phyloP scores from a whole-genome alignment of 768 basidiomycete genomes.

The Infundibulicybe gibba region DNA sequence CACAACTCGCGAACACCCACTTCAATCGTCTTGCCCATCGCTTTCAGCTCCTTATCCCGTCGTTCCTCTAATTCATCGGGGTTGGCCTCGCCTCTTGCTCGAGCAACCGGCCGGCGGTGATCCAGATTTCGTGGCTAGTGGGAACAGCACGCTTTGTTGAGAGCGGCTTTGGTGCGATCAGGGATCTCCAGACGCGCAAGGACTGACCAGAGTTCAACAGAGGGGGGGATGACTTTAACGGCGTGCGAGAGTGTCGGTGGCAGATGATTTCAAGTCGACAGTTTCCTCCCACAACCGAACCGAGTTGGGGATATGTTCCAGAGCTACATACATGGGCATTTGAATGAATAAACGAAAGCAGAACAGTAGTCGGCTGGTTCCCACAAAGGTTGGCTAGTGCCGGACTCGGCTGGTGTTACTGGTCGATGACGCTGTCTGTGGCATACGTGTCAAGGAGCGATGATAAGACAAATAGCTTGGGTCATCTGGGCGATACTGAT shows the following conservation, averaged over 20 bases:
- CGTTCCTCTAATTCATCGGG: slow-evolving; percentile 42
- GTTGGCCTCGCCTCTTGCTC: slow-evolving; percentile 73
- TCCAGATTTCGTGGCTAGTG: slow-evolving; percentile 98
- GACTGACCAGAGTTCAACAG: slow-evolving; percentile 97
- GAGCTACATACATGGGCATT: slow-evolving; percentile 62
- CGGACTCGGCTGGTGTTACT: no score
- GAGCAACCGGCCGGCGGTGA: slow-evolving; percentile 87
- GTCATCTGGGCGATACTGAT: no score
- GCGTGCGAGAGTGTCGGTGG: slow-evolving; percentile 86
- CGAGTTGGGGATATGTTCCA: slow-evolving; percentile 97
- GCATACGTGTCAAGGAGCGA: no score
- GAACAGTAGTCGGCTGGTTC: slow-evolving; percentile 92
- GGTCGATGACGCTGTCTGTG: no score
- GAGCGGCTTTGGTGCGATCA: slow-evolving; percentile 83
- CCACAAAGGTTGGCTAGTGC: no score
- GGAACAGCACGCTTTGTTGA: slow-evolving; percentile 97
- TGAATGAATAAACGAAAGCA: no score
- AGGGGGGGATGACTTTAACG: slow-evolving; percentile 94
- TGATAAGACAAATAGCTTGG: no score
- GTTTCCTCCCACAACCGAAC: slow-evolving; percentile 98
- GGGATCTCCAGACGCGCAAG: slow-evolving; percentile 94
- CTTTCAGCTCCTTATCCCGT: slow-evolving; percentile 59
- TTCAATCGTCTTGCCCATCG: slow-evolving; percentile 88
- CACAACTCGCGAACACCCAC: slow-evolving; percentile 76
- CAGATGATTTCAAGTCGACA: slow-evolving; percentile 89